Percentiles rank a stretch among this genome's conserved stretches.
Evolutionary conservation across 345 rosid genomes (phyloP).

Genomic region (Hypericum perforatum): DNA sequence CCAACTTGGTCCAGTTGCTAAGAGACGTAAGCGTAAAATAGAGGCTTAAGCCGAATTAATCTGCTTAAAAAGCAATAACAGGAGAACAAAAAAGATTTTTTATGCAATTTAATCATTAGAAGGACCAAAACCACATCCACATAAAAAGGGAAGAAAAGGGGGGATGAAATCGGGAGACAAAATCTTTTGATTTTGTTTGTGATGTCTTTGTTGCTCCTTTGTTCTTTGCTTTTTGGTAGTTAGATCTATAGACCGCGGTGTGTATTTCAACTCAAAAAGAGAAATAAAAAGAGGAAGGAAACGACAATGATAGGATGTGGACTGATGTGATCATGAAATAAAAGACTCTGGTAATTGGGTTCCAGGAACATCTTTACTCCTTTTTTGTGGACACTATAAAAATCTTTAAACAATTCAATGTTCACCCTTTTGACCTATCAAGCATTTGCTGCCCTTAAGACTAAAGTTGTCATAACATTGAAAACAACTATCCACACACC

Average conservation of each 20-base stretch:
- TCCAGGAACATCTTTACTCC: conserved; percentile 15
- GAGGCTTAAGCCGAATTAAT: not conserved
- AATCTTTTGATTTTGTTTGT: conserved; percentile 31
- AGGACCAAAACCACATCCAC: conserved; percentile 20
- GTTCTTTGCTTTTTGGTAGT: conserved; percentile 24
- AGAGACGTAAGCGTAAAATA: not conserved
- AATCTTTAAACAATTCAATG: conserved; percentile 16
- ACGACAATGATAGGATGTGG: conserved; percentile 5
- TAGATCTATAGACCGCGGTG: conserved; percentile 13
- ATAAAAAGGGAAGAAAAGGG: conserved; percentile 13
- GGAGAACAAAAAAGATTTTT: conserved; percentile 16
- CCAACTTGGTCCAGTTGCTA: not conserved
- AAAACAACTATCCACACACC: not conserved
- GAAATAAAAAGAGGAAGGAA: not conserved
- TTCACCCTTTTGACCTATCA: conserved; percentile 20
- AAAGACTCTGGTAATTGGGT: conserved; percentile 2
- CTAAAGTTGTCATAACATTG: not conserved
- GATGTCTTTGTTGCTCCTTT: conserved; percentile 26
- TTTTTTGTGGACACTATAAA: conserved; percentile 11
- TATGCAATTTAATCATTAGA: conserved; percentile 29
- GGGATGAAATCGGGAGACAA: conserved; percentile 29
- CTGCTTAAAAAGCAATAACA: not conserved
- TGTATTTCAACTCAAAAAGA: conserved; percentile 22
- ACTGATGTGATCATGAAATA: not conserved
- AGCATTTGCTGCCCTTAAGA: not conserved